These are phyloP conservation scores for Globisporangium alternatum DNA, from an alignment of 352 stramenopile species.

Conservation along the genomic window DNA sequence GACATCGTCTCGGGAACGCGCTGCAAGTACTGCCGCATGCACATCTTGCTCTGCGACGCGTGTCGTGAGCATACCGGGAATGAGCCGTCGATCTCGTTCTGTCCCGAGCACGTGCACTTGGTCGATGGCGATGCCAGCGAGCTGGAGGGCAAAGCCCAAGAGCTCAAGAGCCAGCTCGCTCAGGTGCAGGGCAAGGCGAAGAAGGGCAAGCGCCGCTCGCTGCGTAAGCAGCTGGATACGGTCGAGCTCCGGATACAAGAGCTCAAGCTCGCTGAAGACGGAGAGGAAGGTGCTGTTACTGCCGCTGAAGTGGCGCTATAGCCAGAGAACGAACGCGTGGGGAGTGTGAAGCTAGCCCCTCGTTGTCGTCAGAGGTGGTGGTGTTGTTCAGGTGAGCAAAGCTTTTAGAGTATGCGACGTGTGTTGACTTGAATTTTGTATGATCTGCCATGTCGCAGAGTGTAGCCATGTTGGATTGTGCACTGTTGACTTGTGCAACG, in stretches of 20 bases:
- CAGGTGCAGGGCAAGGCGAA: slow-evolving; percentile 38
- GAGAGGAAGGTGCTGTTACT: neutral
- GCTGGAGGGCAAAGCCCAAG: slow-evolving; percentile 26
- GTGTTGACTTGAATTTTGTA: neutral
- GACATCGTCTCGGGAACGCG: slow-evolving; percentile 62
- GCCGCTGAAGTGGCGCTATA: neutral
- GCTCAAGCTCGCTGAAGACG: slow-evolving; percentile 10
- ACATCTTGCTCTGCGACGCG: slow-evolving; percentile 66
- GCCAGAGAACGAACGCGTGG: neutral
- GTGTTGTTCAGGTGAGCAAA: neutral
- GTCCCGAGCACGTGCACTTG: slow-evolving; percentile 50
- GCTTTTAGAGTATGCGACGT: neutral
- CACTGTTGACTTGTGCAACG: neutral
- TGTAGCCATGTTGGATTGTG: neutral
- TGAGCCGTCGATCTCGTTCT: slow-evolving; percentile 38
- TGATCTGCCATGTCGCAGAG: neutral
- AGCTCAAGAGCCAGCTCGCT: slow-evolving; percentile 33
- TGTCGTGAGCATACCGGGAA: slow-evolving; percentile 37
- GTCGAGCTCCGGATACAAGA: slow-evolving; percentile 61
- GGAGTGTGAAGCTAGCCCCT: too few relatives aligned
- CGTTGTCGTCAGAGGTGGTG: neutral
- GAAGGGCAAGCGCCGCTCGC: slow-evolving; percentile 69
- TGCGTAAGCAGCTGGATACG: slow-evolving; percentile 80
- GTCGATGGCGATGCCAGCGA: slow-evolving; percentile 39
- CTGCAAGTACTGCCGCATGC: slow-evolving; percentile 77